Conservation (phyloP, 148 eudicot genomes). For the Heliosperma pusillum region DNA sequence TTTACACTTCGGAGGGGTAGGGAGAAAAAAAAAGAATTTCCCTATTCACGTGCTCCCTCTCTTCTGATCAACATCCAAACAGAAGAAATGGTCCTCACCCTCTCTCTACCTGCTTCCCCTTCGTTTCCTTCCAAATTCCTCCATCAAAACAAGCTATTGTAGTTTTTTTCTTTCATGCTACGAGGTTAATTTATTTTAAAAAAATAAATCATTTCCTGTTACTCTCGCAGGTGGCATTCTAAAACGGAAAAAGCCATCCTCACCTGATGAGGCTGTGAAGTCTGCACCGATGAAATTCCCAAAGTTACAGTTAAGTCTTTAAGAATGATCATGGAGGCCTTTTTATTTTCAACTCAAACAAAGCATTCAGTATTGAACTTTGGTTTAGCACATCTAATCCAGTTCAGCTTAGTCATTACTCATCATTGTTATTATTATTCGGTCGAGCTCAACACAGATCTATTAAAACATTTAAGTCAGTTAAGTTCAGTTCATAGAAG, state of each 20-base stretch:
- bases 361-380: background rate
- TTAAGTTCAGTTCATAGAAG: background rate
- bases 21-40: background rate
- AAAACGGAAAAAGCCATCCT: constrained; percentile 66
- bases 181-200: background rate
- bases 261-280: constrained; percentile 53
- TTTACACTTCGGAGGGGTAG: background rate
- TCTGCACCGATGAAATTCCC: constrained; percentile 45
- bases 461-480: background rate
- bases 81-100: background rate
- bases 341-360: background rate
- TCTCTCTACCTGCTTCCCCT: background rate
- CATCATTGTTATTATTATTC: background rate
- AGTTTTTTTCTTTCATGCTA: background rate
- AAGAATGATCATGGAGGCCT: background rate
- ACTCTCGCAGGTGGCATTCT: constrained; percentile 53
- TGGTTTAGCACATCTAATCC: background rate
- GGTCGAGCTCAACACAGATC: background rate
- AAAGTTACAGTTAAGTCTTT: constrained; percentile 58
- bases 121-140: background rate
- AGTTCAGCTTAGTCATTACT: background rate
- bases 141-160: background rate
- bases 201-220: background rate
- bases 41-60: background rate
- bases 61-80: background rate